A percentile compares a stretch with the other conserved stretches of the same genome.
These are phyloP conservation scores for Eucalyptus regnans DNA, from an alignment of 345 rosid genomes.

Conservation along the genomic window DNA sequence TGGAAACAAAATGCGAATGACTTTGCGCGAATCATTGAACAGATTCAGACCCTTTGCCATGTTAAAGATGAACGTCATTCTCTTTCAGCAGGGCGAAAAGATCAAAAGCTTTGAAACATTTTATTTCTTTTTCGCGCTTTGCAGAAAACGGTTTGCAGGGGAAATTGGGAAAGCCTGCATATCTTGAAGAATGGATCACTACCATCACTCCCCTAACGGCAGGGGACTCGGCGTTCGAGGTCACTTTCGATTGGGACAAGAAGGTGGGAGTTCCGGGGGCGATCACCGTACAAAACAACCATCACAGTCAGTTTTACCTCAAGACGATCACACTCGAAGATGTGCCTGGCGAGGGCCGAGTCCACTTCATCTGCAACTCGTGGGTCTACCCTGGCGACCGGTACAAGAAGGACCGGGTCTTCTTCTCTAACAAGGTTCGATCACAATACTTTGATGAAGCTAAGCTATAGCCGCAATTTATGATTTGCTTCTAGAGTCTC, in stretches of 20 bases:
- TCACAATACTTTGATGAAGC: not conserved
- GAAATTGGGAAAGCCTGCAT: slow-evolving; percentile 16
- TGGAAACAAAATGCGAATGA: not conserved
- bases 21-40: not conserved
- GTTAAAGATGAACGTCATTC: not conserved
- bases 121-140: not conserved
- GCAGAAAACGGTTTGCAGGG: slow-evolving; percentile 17
- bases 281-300: slow-evolving; percentile 15
- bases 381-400: slow-evolving; percentile 29
- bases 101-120: not conserved
- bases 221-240: slow-evolving; percentile 16
- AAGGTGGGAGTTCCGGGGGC: slow-evolving; percentile 26
- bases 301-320: slow-evolving; percentile 27
- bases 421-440: not conserved
- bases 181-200: slow-evolving; percentile 15
- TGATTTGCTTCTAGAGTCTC: not conserved
- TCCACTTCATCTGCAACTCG: slow-evolving; percentile 39
- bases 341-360: slow-evolving; percentile 25
- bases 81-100: not conserved
- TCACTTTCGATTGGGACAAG: slow-evolving; percentile 23
- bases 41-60: not conserved
- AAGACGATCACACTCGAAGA: slow-evolving; percentile 21
- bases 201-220: not conserved
- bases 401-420: slow-evolving; percentile 12
- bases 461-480: not conserved